A percentile compares a stretch with the other conserved stretches of the same genome.
phyloP scores from a whole-genome alignment of 176 grass and related monocot species.

The Lolium perenne region DNA sequence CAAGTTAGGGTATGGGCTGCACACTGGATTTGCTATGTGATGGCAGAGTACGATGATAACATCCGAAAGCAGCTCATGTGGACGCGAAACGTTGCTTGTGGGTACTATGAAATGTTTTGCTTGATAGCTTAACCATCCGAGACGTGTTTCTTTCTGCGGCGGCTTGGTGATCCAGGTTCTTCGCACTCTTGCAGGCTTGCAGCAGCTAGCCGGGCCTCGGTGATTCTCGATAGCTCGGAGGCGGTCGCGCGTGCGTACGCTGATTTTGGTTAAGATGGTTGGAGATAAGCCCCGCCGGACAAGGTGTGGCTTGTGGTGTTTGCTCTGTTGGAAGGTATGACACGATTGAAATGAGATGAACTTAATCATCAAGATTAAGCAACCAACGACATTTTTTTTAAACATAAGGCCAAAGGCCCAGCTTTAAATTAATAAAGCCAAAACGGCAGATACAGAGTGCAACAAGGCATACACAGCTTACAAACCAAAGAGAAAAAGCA shows the following conservation, averaged over 20 bases:
- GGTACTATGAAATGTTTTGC: neutral
- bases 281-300: neutral
- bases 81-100: neutral
- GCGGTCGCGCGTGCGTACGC: neutral
- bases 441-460: no score
- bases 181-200: neutral
- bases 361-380: neutral
- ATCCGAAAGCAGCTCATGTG: neutral
- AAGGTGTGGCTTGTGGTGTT: slow-evolving; percentile 22
- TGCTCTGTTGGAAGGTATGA: neutral
- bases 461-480: no score
- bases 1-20: no score
- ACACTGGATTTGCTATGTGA: no score
- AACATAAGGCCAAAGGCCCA: no score
- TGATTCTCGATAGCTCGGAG: neutral
- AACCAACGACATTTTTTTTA: neutral
- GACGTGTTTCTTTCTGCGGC: neutral
- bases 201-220: neutral
- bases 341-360: neutral
- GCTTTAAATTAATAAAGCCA: no score
- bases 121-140: neutral
- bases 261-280: neutral
- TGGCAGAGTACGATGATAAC: neutral
- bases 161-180: neutral
- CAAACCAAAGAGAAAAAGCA: no score